phyloP scores from a whole-genome alignment of 768 basidiomycete genomes.

The Lactifluus piperatus region DNA sequence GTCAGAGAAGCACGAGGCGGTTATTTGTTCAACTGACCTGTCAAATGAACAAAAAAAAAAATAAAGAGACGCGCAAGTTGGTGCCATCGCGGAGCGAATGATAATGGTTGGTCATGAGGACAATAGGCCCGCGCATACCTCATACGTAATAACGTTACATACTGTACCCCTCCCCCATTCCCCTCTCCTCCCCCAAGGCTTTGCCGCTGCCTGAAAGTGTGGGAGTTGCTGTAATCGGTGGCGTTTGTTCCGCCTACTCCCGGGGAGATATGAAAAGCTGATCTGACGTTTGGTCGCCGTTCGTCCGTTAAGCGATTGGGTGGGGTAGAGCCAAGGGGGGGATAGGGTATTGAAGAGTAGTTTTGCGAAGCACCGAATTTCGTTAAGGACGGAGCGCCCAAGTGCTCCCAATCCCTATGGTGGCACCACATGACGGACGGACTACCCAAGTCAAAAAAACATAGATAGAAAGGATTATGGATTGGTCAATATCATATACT shows the following conservation, averaged over 20 bases:
- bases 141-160: constrained; percentile 15
- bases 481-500: background rate
- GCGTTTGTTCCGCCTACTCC: constrained; percentile 7
- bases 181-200: background rate
- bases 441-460: background rate
- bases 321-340: constrained; percentile 1
- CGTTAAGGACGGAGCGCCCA: constrained; percentile 16
- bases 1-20: constrained; percentile 2
- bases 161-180: background rate
- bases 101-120: constrained; percentile 13
- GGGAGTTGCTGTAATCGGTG: constrained; percentile 13
- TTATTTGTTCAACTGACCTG: background rate
- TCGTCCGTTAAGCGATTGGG: constrained; percentile 10
- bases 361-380: constrained; percentile 9
- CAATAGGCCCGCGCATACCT: background rate
- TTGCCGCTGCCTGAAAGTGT: background rate
- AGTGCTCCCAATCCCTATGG: too few relatives aligned
- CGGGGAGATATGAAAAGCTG: constrained; percentile 8
- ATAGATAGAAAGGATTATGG: background rate
- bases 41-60: background rate
- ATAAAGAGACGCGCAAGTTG: background rate
- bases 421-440: too few relatives aligned
- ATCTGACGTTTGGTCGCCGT: constrained; percentile 15
- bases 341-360: background rate
- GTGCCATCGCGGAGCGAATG: background rate